Percentiles rank a stretch among this genome's conserved stretches.
Conservation (phyloP, 2,329 filamentous ascomycete species). For the Colletotrichum sp. region DNA sequence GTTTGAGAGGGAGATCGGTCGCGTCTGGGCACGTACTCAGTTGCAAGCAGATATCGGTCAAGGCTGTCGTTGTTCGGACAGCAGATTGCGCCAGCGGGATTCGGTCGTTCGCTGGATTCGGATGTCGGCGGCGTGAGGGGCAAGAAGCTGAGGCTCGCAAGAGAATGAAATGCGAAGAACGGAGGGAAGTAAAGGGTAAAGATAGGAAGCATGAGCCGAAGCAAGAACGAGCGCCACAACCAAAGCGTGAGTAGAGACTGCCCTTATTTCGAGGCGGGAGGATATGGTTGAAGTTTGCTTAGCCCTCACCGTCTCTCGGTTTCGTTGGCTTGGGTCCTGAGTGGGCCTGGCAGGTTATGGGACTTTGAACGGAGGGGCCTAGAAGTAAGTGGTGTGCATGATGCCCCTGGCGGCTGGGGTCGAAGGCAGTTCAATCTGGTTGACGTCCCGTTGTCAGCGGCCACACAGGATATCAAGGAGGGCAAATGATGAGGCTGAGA, state of each 20-base stretch:
- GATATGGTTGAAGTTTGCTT: background rate
- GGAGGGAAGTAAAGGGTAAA: background rate
- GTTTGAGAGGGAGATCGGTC: constrained; percentile 32
- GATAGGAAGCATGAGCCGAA: background rate
- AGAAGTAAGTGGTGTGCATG: constrained; percentile 9
- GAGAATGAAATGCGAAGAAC: background rate
- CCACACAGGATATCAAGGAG: background rate
- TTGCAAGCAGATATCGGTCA: background rate
- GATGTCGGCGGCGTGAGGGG: background rate
- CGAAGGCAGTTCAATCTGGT: background rate
- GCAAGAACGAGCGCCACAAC: background rate
- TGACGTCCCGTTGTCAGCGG: background rate
- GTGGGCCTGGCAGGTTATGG: background rate
- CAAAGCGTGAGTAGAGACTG: background rate
- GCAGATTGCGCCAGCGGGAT: background rate
- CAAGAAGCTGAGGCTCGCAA: background rate
- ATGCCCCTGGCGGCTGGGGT: background rate
- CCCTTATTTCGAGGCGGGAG: background rate
- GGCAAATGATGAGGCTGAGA: constrained; percentile 2
- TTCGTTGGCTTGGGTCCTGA: background rate
- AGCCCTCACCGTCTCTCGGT: background rate
- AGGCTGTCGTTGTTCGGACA: background rate
- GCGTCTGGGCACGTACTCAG: background rate
- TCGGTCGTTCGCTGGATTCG: background rate
- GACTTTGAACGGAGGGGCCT: constrained; percentile 8